Evolutionary conservation across 345 rosid species (phyloP), one percentile per base, ranked within the genome.

Genomic region (Acer yangbiense): DNA sequence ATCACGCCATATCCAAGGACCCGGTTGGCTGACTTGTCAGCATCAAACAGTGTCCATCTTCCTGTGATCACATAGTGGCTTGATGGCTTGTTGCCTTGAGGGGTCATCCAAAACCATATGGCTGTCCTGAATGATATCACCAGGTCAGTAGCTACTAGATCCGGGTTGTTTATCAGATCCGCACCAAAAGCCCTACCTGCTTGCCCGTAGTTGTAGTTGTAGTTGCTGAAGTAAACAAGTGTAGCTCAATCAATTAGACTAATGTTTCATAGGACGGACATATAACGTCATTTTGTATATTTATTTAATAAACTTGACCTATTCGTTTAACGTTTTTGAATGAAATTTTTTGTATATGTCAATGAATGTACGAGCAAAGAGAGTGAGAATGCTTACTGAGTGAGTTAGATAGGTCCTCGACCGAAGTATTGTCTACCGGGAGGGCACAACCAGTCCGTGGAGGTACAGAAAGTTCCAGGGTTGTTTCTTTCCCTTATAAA

Each of bases 181-280:
- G 23, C 78, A 7, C 67, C 72, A n/a, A 88, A 63, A 6, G 87
- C 89, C 1, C 54, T 76, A 27, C 91, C 91, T 0, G 89, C 90
- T 67, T 10, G 90, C 21, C 88, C 90, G 52, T 90, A 90, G 77
- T 90, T 88, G 52, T 90, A 90, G 77, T 90, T 88, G 79, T 85
- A 84, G 76, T 87, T 88, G 89, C 90, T 88, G 68, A 2, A 2
- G 75, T 35, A 74, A 64, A 80, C 29, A 64, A 60, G 39, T 68
- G 67, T 3, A 50, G 6, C 4, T 50, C 5, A 50, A 50, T 35
- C 39, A 35, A 35, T 4, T 35, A 35, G 39, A 5, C 39, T 0
- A 35, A 35, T 35, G 39, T 35, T 50, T 13, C 1, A 13, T 11
- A 14, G 3, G 5, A 50, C 1, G 55, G 4, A 50, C 3, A 3